Evolutionary conservation across 2,329 filamentous ascomycete species (phyloP).

Genomic region (Triangularia verruculosa): DNA sequence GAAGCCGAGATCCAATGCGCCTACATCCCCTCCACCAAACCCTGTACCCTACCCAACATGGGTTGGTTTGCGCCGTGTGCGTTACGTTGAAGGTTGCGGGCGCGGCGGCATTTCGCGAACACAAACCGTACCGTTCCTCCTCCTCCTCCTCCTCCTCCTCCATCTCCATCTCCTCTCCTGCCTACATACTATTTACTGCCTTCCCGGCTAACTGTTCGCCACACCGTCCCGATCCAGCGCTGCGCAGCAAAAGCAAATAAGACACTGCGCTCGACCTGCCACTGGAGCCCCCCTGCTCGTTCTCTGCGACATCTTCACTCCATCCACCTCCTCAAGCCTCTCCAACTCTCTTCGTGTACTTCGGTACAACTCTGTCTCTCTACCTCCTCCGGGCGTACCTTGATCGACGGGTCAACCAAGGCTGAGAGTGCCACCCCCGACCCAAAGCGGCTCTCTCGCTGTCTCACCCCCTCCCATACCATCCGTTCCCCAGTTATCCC

Average conservation of each 20-base stretch:
- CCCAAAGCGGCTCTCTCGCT: constrained; percentile 14
- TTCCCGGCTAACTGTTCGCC: constrained; percentile 6
- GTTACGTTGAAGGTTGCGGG: neutral
- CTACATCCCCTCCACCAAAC: constrained; percentile 1
- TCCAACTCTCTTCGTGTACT: neutral
- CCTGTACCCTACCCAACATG: constrained; percentile 6
- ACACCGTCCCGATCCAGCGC: constrained; percentile 16
- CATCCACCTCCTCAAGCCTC: neutral
- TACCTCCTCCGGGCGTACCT: constrained; percentile 19
- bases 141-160: neutral
- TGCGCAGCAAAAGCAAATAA: constrained; percentile 19
- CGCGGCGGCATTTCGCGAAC: neutral
- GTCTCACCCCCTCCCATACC: constrained; percentile 9
- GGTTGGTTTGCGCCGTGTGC: neutral
- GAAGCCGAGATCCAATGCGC: constrained; percentile 8
- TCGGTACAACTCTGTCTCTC: neutral
- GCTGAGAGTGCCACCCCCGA: constrained; percentile 14
- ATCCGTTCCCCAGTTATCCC: neutral
- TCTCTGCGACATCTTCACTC: constrained; percentile 6
- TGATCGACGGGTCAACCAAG: constrained; percentile 29
- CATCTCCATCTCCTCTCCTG: neutral
- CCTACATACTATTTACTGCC: neutral
- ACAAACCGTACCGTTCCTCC: neutral
- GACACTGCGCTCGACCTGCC: constrained; percentile 8
- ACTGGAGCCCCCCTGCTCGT: neutral